Evolutionary conservation across 768 basidiomycete species (phyloP).

Genomic region (Lactarius quietus): DNA sequence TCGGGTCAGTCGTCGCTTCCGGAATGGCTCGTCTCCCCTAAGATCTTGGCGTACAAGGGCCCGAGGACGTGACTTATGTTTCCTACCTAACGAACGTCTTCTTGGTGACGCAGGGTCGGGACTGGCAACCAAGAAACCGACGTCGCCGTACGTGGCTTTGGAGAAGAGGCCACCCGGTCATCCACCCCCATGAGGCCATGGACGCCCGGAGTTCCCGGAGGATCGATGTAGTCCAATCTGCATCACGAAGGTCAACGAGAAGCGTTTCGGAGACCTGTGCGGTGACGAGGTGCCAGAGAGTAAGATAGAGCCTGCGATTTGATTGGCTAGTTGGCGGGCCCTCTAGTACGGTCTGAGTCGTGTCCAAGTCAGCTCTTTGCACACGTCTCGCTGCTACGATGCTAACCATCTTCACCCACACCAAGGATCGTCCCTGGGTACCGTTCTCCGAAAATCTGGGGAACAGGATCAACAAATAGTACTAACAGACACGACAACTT

Average conservation of each 20-base stretch:
- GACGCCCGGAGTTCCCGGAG: constrained; percentile 15
- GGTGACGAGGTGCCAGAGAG: constrained; percentile 19
- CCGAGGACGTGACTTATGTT: constrained; percentile 5
- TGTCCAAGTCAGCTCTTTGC: not conserved
- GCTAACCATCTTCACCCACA: constrained; percentile 14
- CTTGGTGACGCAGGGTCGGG: constrained; percentile 5
- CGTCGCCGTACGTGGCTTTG: constrained; percentile 12
- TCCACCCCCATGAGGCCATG: constrained; percentile 19
- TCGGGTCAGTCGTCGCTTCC: constrained; percentile 6
- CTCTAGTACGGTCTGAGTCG: constrained; percentile 11
- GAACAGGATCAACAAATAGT: too few species aligned
- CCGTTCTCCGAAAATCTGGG: constrained; percentile 14
- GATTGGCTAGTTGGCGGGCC: constrained; percentile 12
- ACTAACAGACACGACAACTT: not conserved
- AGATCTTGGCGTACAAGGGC: constrained; percentile 5
- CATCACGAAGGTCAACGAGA: constrained; percentile 13
- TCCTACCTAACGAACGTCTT: constrained; percentile 12
- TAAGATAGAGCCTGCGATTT: constrained; percentile 13
- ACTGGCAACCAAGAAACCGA: constrained; percentile 10
- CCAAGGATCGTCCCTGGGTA: constrained; percentile 14
- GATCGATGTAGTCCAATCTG: constrained; percentile 9
- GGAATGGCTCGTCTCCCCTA: constrained; percentile 18
- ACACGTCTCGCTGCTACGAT: not conserved
- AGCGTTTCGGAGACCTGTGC: constrained; percentile 20
- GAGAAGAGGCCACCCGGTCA: constrained; percentile 13